phyloP scores from a whole-genome alignment of 2,329 filamentous ascomycete genomes.

The Venturia effusa region DNA sequence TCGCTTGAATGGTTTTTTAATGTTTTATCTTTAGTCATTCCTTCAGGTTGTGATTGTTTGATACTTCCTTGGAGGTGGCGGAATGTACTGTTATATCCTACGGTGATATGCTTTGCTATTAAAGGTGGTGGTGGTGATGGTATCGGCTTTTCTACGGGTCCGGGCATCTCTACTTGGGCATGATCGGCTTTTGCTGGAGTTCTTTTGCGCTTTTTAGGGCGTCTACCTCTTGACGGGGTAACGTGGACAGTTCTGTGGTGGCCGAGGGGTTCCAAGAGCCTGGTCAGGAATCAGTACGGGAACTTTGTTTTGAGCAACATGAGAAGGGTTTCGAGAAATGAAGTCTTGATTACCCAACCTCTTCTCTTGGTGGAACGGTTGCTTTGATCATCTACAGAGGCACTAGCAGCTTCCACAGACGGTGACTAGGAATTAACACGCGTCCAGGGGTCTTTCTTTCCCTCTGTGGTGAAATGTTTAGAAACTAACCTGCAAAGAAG shows the following conservation, averaged over 20 bases:
- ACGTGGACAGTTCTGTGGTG: constrained; percentile 46
- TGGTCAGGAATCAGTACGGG: constrained; percentile 22
- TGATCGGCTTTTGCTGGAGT: not conserved
- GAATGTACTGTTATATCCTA: constrained; percentile 55
- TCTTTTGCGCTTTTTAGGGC: constrained; percentile 43
- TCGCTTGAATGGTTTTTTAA: not conserved
- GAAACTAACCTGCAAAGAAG: constrained; percentile 8
- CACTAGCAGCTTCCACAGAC: no score
- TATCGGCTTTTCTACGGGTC: constrained; percentile 10
- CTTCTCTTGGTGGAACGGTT: no score
- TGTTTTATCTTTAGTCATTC: not conserved
- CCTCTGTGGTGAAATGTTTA: not conserved
- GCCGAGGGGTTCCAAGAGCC: constrained; percentile 53
- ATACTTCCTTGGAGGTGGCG: constrained; percentile 39
- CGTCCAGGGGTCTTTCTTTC: not conserved
- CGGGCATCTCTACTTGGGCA: constrained; percentile 15
- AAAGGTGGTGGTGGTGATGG: constrained; percentile 38
- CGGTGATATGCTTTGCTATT: constrained; percentile 46
- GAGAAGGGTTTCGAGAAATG: no score
- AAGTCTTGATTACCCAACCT: no score
- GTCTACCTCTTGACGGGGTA: constrained; percentile 50
- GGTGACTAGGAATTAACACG: no score
- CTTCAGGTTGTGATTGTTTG: not conserved
- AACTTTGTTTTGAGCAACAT: no score
- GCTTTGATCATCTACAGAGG: no score